Base-by-base conservation (phyloP, 257 asterid genomes). In the Lavandula angustifolia region DNA sequence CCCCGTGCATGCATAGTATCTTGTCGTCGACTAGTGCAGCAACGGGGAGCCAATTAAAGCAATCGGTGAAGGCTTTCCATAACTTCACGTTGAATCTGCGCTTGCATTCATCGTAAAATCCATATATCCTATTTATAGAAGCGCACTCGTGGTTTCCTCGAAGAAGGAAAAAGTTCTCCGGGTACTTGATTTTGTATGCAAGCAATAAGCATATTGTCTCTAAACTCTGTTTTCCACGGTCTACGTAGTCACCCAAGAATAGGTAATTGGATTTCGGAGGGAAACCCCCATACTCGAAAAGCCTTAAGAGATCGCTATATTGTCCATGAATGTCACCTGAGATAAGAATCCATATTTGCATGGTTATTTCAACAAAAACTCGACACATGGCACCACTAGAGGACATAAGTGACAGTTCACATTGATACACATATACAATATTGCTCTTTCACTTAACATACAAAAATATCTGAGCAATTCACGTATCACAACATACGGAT, bases 281-380 rank as follows among this genome's bases (percentile, higher is more conserved):
- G 58, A 79, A 82, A 67, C 88, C 83, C 2, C 85, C 88, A 37
- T 79, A 82, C 71, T 82, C 88, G 37, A 82, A 82, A 62, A 82
- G 88, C 85, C 87, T 79, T 66, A 82, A 66, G 46, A 82, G 87
- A 62, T 82, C 87, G 53, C 87, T 82, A 51, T 79, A 82, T 67
- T 82, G 88, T 51, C 87, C 87, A 63, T 82, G 87, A 65, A 82
- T 82, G 66, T 82, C 87, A 72, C 87, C 87, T 82, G 79, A 67
- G 49, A 54, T 57, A 62, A 62, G 13, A 59, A 56, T n/a, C n/a
- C n/a, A n/a, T n/a, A n/a, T n/a, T n/a, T n/a, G n/a, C n/a, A n/a
- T 17, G 56, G 47, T 66, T 60, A 67, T 60, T 54, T 58, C 53
- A 70, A 41, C 8, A 62, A 64, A 37, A n/a, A n/a, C 48, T 51